Evolutionary conservation across 2,329 filamentous ascomycete species (phyloP), one percentile per base, ranked within the genome.

Genomic region (Dothidotthia symphoricarpi): DNA sequence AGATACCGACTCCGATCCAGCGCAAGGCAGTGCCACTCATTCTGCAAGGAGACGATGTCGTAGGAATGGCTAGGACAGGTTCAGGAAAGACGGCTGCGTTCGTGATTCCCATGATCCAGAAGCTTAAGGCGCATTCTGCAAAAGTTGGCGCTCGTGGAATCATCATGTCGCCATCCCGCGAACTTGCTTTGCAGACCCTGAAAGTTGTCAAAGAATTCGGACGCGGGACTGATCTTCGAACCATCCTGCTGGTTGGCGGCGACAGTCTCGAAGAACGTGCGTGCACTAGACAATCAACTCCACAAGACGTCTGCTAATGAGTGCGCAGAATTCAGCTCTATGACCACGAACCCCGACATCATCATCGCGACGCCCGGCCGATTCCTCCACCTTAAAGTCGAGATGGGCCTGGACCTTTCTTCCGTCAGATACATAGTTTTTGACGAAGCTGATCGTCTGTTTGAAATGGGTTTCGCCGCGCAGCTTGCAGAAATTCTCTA

Each of bases 81-180:
- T 97, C 90, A 14, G 93, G 93, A 72, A 98, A 98, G 74, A 98
- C 94, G 1, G 93, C 90, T 1, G 93, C 93, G 15, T 98, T 98
- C 67, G 89, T 97, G 16, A 94, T 98, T 49, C 93, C 93, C 28
- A 95, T 98, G 91, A 89, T 98, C 45, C 88, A 98, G 72, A 86
- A 85, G 51, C 74, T 98, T 45, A 94, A 90, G 67, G 78, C 81
- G 16, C 94, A 98, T 67, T 95, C 86, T 61, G 83, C 83, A 19
- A 85, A 85, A 57, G 83, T 97, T 48, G 93, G 94, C 35, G 82
- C 88, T 29, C 80, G 93, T 57, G 93, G 85, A 10, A 74, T 98
- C 43, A 85, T 98, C 46, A 70, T 98, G 64, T 96, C 90, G 11
- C 93, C 93, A 0, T 95, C 90, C 16, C 81, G 93, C 73, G 93